Base-by-base conservation (phyloP, 129 eudicot genomes). In the Escallonia herrerae region DNA sequence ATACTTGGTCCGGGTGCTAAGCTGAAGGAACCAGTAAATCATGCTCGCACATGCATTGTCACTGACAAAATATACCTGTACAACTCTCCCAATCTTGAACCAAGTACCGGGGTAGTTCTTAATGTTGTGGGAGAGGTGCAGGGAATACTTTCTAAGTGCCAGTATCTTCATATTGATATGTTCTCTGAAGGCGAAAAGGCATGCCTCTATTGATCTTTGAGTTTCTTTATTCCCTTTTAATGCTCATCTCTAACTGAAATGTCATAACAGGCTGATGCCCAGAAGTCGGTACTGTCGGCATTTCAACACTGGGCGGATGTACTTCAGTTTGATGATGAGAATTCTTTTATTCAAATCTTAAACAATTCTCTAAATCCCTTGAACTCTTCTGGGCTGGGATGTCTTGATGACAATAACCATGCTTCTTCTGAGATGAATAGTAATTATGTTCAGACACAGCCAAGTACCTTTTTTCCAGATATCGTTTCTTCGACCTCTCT, bases 11-110 rank as follows among this genome's bases (percentile, higher is more conserved):
- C 80, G 42, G 80, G 94, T 43, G 66, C 84, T 14, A 83, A 77
- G 78, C 85, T 90, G 97, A 72, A 82, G 8, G 77, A 55, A 45
- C 80, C 80, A 1, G 72, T 81, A 37, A 84, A 87, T 8, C 89
- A 85, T 68, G 96, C 90, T 51, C 79, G 72, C 70, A 76, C 87
- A 57, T 87, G 95, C 53, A 5, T 5, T 1, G 40, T 77, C 57
- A 79, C 64, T 63, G 54, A 59, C 37, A 80, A 64, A 15, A 5
- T 79, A 10, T 77, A 80, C 58, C 3, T 79, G 71, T 82, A 77
- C 82, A 69, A 22, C 1, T 22, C 65, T 64, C 87, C 80, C 45
- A 71, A 73, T 43, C 67, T 71, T 6, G 69, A 66, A 61, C 60
- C 15, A 39, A 72, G 53, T 45, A 71, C 51, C 1, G 79, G 77